Base-by-base conservation (phyloP, 1,139 yeast genomes). In the Candida gigantensis region DNA sequence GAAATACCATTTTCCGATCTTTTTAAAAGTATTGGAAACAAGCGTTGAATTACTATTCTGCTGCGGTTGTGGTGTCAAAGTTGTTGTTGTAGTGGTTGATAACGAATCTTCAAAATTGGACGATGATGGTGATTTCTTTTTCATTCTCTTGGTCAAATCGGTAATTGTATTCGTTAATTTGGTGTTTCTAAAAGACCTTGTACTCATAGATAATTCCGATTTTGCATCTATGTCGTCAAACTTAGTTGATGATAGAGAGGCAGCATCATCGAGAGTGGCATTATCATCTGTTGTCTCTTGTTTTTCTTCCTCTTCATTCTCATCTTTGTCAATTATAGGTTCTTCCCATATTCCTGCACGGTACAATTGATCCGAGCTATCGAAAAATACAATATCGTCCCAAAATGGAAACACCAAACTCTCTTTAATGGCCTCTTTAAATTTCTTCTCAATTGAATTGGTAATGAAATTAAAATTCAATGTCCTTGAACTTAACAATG, bases 261-360 rank as follows among this genome's bases (percentile, higher is more conserved):
- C 45, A 10, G 24, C 30, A 20, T 37, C 35, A 12, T 12, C 30
- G 18, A 32, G 30, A 1, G 14, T 28, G 2, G 21, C 32, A 13
- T 37, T 28, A 21, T 37, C 32, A 13, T 19, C 28, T 11, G n/a
- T n/a, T n/a, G n/a, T n/a, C n/a, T 35, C 43, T 4, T 24, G 24
- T 10, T 29, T 30, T 5, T 24, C 34, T 32, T 49, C 24, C 32
- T 36, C 35, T 35, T 39, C 32, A 8, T n/a, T 30, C 8, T 43
- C 42, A 9, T 15, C 32, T 8, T 26, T 25, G 17, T 34, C 33
- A 23, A 33, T 15, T 18, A 19, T 15, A 11, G 30, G 24, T 19
- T 34, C 21, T 26, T 83, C 87, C 97, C 97, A 92, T 17, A 92
- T 81, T 11, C 98, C 98, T 32, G 96, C 97, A 45, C 96, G 74